Evolutionary conservation across 768 basidiomycete genomes (phyloP).

Genomic region (Boletus barrowsii): DNA sequence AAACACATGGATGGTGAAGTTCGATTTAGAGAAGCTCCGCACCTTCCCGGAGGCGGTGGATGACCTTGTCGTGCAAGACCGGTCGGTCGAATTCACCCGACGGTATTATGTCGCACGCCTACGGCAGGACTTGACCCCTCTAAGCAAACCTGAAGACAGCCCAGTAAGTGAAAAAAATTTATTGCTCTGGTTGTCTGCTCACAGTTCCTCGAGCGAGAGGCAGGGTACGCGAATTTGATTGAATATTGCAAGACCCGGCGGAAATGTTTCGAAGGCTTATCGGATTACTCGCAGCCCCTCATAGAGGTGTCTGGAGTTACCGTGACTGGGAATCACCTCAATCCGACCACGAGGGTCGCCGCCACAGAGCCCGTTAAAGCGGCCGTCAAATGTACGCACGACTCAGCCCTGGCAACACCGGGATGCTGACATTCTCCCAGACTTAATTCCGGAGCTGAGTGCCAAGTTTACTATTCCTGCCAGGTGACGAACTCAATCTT

Average conservation of each 20-base stretch:
- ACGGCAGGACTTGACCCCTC: conserved; percentile 66
- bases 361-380: conserved; percentile 36
- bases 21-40: conserved; percentile 39
- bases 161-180: conserved; percentile 42
- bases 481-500: conserved; percentile 46
- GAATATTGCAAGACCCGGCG: conserved; percentile 64
- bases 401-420: conserved; percentile 16
- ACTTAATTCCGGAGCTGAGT: conserved; percentile 82
- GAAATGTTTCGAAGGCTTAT: conserved; percentile 60
- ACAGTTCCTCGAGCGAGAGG: conserved; percentile 50
- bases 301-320: conserved; percentile 62
- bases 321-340: conserved; percentile 53
- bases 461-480: conserved; percentile 69
- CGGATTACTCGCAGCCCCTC: conserved; percentile 64
- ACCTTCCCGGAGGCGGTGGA: conserved; percentile 36
- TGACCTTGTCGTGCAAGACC: conserved; percentile 73
- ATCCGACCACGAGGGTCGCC: conserved; percentile 45
- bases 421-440: conserved; percentile 40
- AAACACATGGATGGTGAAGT: conserved; percentile 47
- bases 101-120: conserved; percentile 58
- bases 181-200: background rate
- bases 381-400: conserved; percentile 57
- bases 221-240: conserved; percentile 54
- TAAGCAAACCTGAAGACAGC: conserved; percentile 66
- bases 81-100: conserved; percentile 71